A percentile compares a stretch with the other conserved stretches of the same genome.
Evolutionary conservation across 164 flowering plant species (phyloP).

Genomic region (Amborella trichopoda): DNA sequence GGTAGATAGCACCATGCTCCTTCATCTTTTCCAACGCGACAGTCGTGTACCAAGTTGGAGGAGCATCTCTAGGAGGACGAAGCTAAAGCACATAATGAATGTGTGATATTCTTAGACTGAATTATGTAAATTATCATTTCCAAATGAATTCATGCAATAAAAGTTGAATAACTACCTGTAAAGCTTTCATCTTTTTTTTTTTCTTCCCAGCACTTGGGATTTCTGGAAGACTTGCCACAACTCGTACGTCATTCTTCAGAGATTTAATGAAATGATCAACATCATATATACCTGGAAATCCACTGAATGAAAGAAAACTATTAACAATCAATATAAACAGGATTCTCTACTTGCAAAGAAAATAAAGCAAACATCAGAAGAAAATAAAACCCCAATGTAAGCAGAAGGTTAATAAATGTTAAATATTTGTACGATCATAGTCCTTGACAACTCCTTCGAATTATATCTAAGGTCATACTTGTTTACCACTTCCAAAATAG

Average conservation of each 20-base stretch:
- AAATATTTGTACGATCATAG: too few relatives aligned
- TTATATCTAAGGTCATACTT: too few relatives aligned
- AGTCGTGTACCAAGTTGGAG: slow-evolving; percentile 77
- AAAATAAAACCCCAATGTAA: not conserved
- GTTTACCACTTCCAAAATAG: too few relatives aligned
- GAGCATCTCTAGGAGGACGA: slow-evolving; percentile 95
- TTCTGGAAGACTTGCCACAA: slow-evolving; percentile 84
- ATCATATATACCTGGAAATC: slow-evolving; percentile 88
- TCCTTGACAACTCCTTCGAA: too few relatives aligned
- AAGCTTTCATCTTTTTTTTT: slow-evolving; percentile 69
- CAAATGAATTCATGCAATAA: not conserved
- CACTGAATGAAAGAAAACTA: slow-evolving; percentile 35
- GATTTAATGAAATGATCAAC: slow-evolving; percentile 83
- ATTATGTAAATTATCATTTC: not conserved
- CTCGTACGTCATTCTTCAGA: slow-evolving; percentile 63
- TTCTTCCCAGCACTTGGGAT: slow-evolving; percentile 53
- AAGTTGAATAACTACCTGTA: slow-evolving; percentile 38
- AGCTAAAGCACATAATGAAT: slow-evolving; percentile 25
- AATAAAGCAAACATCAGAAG: not conserved
- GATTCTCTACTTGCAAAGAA: not conserved
- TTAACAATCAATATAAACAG: not conserved
- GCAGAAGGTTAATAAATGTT: not conserved
- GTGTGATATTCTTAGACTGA: not conserved
- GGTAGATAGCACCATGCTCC: slow-evolving; percentile 90
- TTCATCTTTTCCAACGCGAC: slow-evolving; percentile 78